phyloP scores from a whole-genome alignment of 495 filamentous ascomycete species.

The Parachaetomium inaequale region DNA sequence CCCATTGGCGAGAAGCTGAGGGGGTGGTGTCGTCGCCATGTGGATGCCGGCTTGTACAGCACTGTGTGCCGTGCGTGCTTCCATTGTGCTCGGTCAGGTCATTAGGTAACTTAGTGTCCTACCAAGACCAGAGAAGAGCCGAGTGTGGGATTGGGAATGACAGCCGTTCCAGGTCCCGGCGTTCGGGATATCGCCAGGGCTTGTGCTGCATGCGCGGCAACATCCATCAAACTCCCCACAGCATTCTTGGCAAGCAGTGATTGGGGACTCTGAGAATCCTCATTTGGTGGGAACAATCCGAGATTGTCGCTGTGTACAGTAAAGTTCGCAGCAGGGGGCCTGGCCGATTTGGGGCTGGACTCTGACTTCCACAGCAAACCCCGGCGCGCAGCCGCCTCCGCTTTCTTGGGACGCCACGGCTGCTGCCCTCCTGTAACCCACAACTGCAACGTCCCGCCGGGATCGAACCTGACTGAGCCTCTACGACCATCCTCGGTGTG shows the following conservation, averaged over 20 bases:
- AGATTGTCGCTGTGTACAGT: background rate
- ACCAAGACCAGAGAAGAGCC: background rate
- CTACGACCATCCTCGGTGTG: background rate
- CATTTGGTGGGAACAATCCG: slow-evolving; percentile 9
- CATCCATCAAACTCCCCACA: background rate
- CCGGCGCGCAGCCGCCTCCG: background rate
- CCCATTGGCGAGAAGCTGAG: slow-evolving; percentile 5
- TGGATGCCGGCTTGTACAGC: background rate
- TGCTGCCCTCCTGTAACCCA: background rate
- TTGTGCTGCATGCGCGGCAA: background rate
- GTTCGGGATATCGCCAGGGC: background rate
- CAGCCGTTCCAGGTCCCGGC: background rate
- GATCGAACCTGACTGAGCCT: background rate
- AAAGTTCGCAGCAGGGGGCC: background rate
- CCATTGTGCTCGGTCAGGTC: background rate
- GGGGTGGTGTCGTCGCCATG: slow-evolving; percentile 2
- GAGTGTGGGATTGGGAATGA: background rate
- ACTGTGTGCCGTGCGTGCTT: background rate
- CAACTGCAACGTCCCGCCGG: slow-evolving; percentile 3
- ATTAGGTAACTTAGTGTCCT: slow-evolving; percentile 1
- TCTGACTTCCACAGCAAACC: background rate
- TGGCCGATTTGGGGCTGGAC: slow-evolving; percentile 8
- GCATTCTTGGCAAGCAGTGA: slow-evolving; percentile 2
- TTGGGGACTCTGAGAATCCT: slow-evolving; percentile 6
- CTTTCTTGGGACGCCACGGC: slow-evolving; percentile 1